phyloP scores from a whole-genome alignment of 2,329 filamentous ascomycete genomes.

The Arthrobotrys megalospora region DNA sequence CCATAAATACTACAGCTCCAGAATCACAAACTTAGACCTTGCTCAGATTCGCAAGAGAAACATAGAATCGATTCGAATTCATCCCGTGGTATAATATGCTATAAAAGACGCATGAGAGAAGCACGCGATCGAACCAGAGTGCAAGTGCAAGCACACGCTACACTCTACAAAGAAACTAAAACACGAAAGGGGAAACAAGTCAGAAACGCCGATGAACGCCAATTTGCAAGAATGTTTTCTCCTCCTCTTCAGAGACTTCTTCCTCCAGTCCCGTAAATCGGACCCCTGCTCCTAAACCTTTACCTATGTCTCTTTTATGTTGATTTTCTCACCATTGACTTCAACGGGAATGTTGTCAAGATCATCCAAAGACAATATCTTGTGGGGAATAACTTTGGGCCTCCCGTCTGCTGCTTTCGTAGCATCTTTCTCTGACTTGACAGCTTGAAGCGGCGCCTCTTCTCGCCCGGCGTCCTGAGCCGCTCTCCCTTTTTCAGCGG shows the following conservation, averaged over 20 bases:
- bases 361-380: constrained; percentile 55
- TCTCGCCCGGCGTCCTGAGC: not conserved
- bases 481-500: not conserved
- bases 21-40: too few relatives aligned
- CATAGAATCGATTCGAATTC: constrained; percentile 12
- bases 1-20: too few relatives aligned
- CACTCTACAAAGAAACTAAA: constrained; percentile 9
- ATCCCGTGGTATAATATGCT: constrained; percentile 32
- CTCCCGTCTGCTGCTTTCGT: not conserved
- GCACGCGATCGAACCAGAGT: constrained; percentile 14
- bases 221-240: constrained; percentile 12
- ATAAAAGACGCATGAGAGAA: not conserved
- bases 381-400: constrained; percentile 35
- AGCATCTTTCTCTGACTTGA: not conserved
- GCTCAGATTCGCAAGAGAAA: too few relatives aligned
- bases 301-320: not conserved
- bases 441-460: not conserved
- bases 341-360: constrained; percentile 48
- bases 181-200: not conserved
- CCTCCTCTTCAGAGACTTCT: not conserved
- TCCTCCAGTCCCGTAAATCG: not conserved
- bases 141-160: not conserved
- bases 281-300: not conserved
- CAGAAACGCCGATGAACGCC: constrained; percentile 12
- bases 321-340: constrained; percentile 41